A percentile compares a stretch with the other conserved stretches of the same genome.
Evolutionary conservation across 2,329 filamentous ascomycete species (phyloP).

Genomic region (Talaromyces albobiverticillius): DNA sequence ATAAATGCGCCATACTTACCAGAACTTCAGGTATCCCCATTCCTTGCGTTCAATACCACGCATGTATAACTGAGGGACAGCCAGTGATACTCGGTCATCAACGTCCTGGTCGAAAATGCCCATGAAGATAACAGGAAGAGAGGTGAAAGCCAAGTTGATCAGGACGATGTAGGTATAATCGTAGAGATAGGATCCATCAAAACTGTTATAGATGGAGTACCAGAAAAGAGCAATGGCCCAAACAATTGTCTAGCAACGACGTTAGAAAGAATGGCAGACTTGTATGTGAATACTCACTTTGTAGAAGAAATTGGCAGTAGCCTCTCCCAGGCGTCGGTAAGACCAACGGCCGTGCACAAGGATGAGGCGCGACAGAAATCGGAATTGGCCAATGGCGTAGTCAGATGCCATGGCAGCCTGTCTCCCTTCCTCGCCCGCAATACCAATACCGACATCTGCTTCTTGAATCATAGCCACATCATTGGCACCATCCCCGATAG

Average conservation of each 20-base stretch:
- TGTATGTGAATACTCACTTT: constrained; percentile 55
- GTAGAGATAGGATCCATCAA: constrained; percentile 94
- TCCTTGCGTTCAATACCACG: constrained; percentile 93
- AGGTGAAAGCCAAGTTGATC: constrained; percentile 96
- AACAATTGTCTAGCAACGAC: constrained; percentile 70
- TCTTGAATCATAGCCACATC: constrained; percentile 98
- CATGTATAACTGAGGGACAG: constrained; percentile 91
- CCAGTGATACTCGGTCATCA: constrained; percentile 86
- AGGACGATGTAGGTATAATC: constrained; percentile 97
- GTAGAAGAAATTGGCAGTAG: constrained; percentile 99
- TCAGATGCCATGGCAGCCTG: constrained; percentile 96
- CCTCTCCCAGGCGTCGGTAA: constrained; percentile 89
- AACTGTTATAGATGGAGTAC: constrained; percentile 94
- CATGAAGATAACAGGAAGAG: constrained; percentile 89
- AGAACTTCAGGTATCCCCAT: constrained; percentile 96
- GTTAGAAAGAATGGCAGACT: not conserved
- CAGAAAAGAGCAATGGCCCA: constrained; percentile 97
- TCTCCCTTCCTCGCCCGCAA: constrained; percentile 86
- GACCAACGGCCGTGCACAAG: constrained; percentile 93
- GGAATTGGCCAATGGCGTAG: constrained; percentile 92
- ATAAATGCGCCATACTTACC: constrained; percentile 58
- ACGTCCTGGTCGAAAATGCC: constrained; percentile 97
- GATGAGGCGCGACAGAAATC: constrained; percentile 78
- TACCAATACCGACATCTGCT: constrained; percentile 93
- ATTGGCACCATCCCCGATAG: constrained; percentile 90